Conservation (phyloP, 352 stramenopile genomes). For the Globisporangium okanoganense region DNA sequence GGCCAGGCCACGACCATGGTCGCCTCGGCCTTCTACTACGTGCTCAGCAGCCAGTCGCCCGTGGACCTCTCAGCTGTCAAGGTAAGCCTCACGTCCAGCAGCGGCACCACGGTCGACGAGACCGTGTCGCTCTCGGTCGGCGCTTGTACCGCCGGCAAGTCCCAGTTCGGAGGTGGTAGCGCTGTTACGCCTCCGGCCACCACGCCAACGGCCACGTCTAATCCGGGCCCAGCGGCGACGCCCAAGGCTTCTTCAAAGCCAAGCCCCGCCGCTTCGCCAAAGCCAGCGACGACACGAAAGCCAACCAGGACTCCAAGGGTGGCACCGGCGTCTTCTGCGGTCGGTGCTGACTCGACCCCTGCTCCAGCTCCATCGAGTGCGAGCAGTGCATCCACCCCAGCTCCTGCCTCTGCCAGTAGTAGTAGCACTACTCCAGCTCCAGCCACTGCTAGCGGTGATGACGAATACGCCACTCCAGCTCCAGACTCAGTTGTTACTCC, state of each 20-base stretch:
- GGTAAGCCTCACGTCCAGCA: slow-evolving; percentile 49
- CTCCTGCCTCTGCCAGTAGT: neutral
- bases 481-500: too few relatives aligned
- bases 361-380: neutral
- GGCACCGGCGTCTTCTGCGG: neutral
- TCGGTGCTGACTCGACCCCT: neutral
- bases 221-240: neutral
- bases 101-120: slow-evolving; percentile 48
- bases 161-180: slow-evolving; percentile 33
- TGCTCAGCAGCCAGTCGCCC: slow-evolving; percentile 23
- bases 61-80: slow-evolving; percentile 34
- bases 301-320: slow-evolving; percentile 7
- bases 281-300: slow-evolving; percentile 6
- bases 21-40: slow-evolving; percentile 65
- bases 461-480: too few relatives aligned
- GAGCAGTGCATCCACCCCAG: neutral
- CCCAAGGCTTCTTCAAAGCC: slow-evolving; percentile 8
- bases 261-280: neutral
- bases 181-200: slow-evolving; percentile 15
- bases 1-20: slow-evolving; percentile 54
- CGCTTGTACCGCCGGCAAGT: slow-evolving; percentile 34
- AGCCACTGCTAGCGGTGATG: neutral
- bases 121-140: slow-evolving; percentile 48
- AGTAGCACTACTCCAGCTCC: neutral
- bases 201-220: slow-evolving; percentile 8